Conservation (phyloP, 2,329 filamentous ascomycete species). For the Sphaerostilbella broomeana region DNA sequence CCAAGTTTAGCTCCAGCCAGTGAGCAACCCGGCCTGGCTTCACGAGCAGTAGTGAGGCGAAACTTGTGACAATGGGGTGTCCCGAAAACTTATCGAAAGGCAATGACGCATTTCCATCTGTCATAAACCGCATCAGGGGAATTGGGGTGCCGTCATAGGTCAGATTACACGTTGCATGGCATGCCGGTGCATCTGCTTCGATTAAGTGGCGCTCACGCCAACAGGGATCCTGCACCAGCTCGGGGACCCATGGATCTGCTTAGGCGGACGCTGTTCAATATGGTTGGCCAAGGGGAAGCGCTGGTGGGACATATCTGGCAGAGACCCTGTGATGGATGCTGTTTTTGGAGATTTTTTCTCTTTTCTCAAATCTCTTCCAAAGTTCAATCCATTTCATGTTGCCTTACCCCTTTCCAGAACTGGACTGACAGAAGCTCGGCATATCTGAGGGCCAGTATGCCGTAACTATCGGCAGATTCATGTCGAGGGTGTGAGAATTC, state of each 20-base stretch:
- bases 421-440: too few species aligned
- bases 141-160: constrained; percentile 11
- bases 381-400: too few species aligned
- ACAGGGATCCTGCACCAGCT: not conserved
- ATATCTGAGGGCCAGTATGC: too few species aligned
- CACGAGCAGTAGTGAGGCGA: too few species aligned
- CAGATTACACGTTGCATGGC: constrained; percentile 4
- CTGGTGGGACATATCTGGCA: constrained; percentile 4
- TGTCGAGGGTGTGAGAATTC: too few species aligned
- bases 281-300: constrained; percentile 5
- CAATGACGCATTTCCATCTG: constrained; percentile 26
- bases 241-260: constrained; percentile 9
- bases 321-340: constrained; percentile 3
- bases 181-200: not conserved
- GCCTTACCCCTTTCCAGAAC: too few species aligned
- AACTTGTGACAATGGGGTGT: too few species aligned
- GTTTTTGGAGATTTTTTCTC: not conserved
- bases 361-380: not conserved
- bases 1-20: too few species aligned
- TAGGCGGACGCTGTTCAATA: not conserved
- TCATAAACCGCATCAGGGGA: constrained; percentile 15
- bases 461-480: too few species aligned
- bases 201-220: constrained; percentile 10
- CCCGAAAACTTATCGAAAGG: constrained; percentile 10
- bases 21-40: too few species aligned